Evolutionary conservation across 257 asterid species (phyloP), one percentile per base, ranked within the genome.

Genomic region (Fraxinus cuspidata): DNA sequence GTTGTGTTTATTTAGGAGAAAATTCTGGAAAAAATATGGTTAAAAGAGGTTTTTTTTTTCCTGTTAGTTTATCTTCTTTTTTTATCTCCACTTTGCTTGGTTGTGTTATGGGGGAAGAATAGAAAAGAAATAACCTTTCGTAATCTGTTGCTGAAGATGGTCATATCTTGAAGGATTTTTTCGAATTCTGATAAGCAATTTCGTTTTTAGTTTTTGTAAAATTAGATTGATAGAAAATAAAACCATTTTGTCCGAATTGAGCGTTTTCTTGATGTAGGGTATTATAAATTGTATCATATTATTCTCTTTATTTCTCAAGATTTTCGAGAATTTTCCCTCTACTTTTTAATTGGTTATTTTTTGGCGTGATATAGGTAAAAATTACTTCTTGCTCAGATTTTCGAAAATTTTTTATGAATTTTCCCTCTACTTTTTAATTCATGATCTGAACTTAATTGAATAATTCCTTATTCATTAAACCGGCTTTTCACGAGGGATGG

Each of bases 391-490:
- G 27, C 12, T 56, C n/a, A 56, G 65, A 53, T 56, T n/a, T n/a
- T n/a, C n/a, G n/a, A n/a, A n/a, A n/a, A n/a, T n/a, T n/a, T n/a
- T n/a, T n/a, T n/a, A n/a, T n/a, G n/a, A n/a, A n/a, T n/a, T n/a
- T n/a, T n/a, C n/a, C n/a, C n/a, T n/a, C n/a, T n/a, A n/a, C n/a
- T n/a, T n/a, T n/a, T n/a, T n/a, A 65, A 66, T 23, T 72, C 74
- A 67, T 63, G 74, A 73, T 58, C 35, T 72, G 80, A 76, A 76
- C 44, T 80, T 42, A 35, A 25, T 32, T 8, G 66, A 53, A 42
- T 40, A 25, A 12, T 23, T 23, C 11, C 35, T 63, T 63, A 13
- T 63, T 8, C 18, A 9, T 7, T 60, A 60, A 60, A 7, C 68
- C 16, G 68, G 29, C 11, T 60, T 60, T 21, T 25, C 31, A 60